Evolutionary conservation across 2,329 filamentous ascomycete genomes (phyloP).

Genomic region (Colletotrichum noveboracense): DNA sequence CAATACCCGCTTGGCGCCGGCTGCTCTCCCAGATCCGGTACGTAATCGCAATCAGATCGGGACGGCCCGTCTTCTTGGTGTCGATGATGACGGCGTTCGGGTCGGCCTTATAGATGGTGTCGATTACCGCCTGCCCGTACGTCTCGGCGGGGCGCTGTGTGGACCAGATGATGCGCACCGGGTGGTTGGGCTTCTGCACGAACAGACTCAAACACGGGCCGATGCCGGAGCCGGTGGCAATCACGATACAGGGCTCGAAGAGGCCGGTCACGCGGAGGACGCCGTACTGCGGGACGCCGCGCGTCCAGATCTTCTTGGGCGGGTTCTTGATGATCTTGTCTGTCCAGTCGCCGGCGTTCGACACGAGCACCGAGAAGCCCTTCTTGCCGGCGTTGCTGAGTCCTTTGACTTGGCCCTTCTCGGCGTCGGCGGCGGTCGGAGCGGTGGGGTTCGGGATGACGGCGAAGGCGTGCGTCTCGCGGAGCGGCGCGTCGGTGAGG

Average conservation of each 20-base stretch:
- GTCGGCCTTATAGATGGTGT: conserved; percentile 62
- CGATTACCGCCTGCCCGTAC: conserved; percentile 63
- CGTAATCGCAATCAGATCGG: conserved; percentile 51
- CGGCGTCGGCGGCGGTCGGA: not conserved
- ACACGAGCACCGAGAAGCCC: conserved; percentile 73
- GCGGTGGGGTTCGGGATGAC: conserved; percentile 65
- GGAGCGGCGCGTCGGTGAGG: conserved; percentile 65
- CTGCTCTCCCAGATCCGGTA: conserved; percentile 30
- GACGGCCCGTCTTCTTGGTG: conserved; percentile 62
- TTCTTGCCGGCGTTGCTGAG: conserved; percentile 40
- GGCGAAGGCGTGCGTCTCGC: conserved; percentile 80
- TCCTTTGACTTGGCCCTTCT: not conserved
- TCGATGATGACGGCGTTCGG: conserved; percentile 71
- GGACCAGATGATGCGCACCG: conserved; percentile 72
- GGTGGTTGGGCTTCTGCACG: conserved; percentile 46
- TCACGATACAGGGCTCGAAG: conserved; percentile 68
- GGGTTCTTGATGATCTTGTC: conserved; percentile 64
- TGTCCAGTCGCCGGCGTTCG: conserved; percentile 80
- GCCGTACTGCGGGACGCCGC: conserved; percentile 70
- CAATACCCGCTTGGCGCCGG: conserved; percentile 7
- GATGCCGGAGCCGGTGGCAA: conserved; percentile 77
- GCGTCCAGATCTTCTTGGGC: conserved; percentile 69
- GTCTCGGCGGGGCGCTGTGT: conserved; percentile 65
- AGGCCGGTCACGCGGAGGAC: conserved; percentile 71
- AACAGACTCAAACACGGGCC: conserved; percentile 67